A percentile compares a stretch with the other conserved stretches of the same genome.
phyloP scores from a whole-genome alignment of 2,329 filamentous ascomycete genomes.

The Pseudocercospora macadamiae region DNA sequence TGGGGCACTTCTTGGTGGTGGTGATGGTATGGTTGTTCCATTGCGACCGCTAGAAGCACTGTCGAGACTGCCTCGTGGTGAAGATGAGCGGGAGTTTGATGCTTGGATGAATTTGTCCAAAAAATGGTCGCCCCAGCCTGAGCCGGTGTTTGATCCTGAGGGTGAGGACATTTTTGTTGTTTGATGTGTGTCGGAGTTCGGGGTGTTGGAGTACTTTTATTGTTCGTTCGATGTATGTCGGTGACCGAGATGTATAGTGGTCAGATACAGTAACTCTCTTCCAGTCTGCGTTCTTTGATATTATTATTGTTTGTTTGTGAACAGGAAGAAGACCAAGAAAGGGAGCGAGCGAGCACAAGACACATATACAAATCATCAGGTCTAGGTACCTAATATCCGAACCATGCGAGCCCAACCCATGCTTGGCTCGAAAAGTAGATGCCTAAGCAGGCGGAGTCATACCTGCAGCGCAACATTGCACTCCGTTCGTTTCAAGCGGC shows the following conservation, averaged over 20 bases:
- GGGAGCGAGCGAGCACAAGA: too few species aligned
- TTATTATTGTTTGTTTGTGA: too few species aligned
- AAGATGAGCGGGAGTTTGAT: slow-evolving; percentile 10
- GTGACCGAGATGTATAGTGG: background rate
- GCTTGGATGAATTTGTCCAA: slow-evolving; percentile 24
- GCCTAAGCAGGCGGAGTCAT: slow-evolving; percentile 8
- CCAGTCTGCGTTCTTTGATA: too few species aligned
- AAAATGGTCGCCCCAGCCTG: slow-evolving; percentile 20
- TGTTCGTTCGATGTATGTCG: background rate
- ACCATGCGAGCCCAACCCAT: too few species aligned
- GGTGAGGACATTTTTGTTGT: slow-evolving; percentile 13
- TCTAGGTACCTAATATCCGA: too few species aligned
- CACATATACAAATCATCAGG: too few species aligned
- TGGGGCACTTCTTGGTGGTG: slow-evolving; percentile 14
- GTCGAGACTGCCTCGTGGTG: slow-evolving; percentile 14
- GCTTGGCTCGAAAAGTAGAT: background rate
- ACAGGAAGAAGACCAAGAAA: too few species aligned
- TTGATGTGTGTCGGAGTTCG: background rate
- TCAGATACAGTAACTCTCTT: too few species aligned
- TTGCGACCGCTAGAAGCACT: slow-evolving; percentile 5
- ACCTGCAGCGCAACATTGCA: too few species aligned
- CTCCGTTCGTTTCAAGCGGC: too few species aligned
- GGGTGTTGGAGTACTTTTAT: background rate
- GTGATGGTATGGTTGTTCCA: slow-evolving; percentile 4
- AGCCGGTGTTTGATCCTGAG: background rate